Evolutionary conservation across 345 rosid genomes (phyloP), one percentile per base, ranked within the genome.

Genomic region (Pistacia vera): DNA sequence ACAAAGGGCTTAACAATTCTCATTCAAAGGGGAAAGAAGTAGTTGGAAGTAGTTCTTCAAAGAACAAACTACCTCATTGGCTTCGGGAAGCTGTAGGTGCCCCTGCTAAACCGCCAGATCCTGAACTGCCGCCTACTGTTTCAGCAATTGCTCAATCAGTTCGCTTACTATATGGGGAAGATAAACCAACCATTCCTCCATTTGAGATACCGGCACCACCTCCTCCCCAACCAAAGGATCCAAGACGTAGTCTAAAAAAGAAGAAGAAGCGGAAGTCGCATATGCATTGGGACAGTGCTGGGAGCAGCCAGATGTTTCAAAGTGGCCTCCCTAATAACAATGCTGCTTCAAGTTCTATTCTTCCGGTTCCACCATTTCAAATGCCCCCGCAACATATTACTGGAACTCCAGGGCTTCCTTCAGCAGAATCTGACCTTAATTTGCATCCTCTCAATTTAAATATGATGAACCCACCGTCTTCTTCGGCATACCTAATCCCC

Each of bases 31-130:
- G 93, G 61, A 88, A 86, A 91, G 94, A 89, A 76, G 74, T 88
- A 20, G 79, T 78, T 81, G 98, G 87, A 80, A 86, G 83, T 73
- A 85, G 81, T 81, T 84, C 89, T 69, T 84, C 89, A 12, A 88
- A 88, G 81, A 91, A 92, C 87, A 92, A 89, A 86, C 82, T 97
- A 67, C 99, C 98, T 38, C 99, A 97, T 82, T 97, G 99, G 99
- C 93, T 97, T 82, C 86, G 92, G 10, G 93, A 92, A 86, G 99
- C 92, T 87, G 99, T 97, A 63, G 89, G 81, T 69, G 78, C 88
- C 69, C 89, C 97, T 81, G 77, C 82, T 38, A 94, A 88, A 78
- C 85, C 79, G 6, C 89, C 89, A 18, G 91, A 89, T 72, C 89
- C 91, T 51, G 88, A 83, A 49, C 83, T 94, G 72, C 98, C 99